phyloP scores from a whole-genome alignment of 2,329 filamentous ascomycete species.

The Colletotrichum paranaense region DNA sequence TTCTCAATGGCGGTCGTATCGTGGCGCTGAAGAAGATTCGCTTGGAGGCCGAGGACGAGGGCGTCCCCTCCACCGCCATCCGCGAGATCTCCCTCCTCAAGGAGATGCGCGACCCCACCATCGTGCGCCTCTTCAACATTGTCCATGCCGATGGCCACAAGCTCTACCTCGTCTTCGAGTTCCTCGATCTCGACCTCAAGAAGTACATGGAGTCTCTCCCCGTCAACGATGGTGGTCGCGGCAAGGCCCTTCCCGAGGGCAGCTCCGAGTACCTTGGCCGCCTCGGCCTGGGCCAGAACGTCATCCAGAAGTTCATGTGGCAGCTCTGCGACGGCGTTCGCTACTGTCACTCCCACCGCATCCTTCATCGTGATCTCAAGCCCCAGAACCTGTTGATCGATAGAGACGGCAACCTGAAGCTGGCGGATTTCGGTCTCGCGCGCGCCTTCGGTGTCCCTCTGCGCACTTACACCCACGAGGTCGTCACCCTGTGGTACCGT shows the following conservation, averaged over 20 bases:
- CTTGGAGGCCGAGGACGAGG: constrained; percentile 94
- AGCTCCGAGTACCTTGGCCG: constrained; percentile 71
- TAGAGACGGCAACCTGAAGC: constrained; percentile 86
- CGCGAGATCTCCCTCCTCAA: constrained; percentile 95
- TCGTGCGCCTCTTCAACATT: constrained; percentile 89
- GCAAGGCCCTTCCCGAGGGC: constrained; percentile 86
- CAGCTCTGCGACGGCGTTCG: constrained; percentile 86
- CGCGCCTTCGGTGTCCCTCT: constrained; percentile 92
- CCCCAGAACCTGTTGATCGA: constrained; percentile 92
- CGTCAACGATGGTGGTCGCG: constrained; percentile 84
- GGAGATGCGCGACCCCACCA: constrained; percentile 93
- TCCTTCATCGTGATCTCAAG: constrained; percentile 90
- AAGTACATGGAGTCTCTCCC: constrained; percentile 96
- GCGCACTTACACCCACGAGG: constrained; percentile 93
- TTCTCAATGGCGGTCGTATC: constrained; percentile 83
- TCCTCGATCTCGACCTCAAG: constrained; percentile 90
- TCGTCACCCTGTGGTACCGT: constrained; percentile 94
- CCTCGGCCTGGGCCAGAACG: constrained; percentile 79
- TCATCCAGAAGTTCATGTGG: constrained; percentile 94
- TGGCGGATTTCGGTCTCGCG: constrained; percentile 90
- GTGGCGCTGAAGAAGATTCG: constrained; percentile 96
- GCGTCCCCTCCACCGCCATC: constrained; percentile 91
- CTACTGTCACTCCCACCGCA: constrained; percentile 90
- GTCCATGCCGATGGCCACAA: constrained; percentile 96
- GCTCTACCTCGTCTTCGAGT: constrained; percentile 93